phyloP scores from a whole-genome alignment of 192 early-diverging fungal species.

The Coemansia sp. region DNA sequence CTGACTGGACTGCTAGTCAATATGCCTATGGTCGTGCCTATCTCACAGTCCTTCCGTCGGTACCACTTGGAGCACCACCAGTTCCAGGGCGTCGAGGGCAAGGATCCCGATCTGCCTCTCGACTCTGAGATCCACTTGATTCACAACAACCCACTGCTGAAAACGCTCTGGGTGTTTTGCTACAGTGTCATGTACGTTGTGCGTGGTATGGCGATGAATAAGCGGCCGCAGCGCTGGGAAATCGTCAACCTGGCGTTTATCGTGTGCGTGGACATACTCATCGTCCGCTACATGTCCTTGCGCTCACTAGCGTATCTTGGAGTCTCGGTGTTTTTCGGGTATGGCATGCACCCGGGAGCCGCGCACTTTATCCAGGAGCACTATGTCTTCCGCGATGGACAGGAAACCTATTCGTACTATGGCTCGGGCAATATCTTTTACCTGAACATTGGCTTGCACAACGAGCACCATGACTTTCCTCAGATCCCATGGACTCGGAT shows the following conservation, averaged over 20 bases:
- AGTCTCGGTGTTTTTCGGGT: conserved; percentile 79
- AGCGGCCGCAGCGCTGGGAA: conserved; percentile 74
- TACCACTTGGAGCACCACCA: conserved; percentile 97
- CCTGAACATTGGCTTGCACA: conserved; percentile 96
- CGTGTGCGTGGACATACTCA: conserved; percentile 59
- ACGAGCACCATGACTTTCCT: conserved; percentile 97
- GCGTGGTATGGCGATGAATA: conserved; percentile 66
- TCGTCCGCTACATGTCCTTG: conserved; percentile 61
- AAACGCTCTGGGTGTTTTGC: conserved; percentile 79
- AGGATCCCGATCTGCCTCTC: conserved; percentile 92
- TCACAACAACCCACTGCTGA: conserved; percentile 68
- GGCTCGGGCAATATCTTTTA: conserved; percentile 82
- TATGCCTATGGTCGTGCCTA: conserved; percentile 81
- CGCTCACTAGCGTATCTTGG: conserved; percentile 70
- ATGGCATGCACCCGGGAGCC: conserved; percentile 88
- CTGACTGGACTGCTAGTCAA: conserved; percentile 84
- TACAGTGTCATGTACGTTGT: conserved; percentile 85
- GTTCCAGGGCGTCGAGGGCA: conserved; percentile 91
- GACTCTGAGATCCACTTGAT: conserved; percentile 81
- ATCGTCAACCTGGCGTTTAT: conserved; percentile 70
- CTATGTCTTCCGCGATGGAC: conserved; percentile 89
- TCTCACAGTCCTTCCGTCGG: conserved; percentile 81
- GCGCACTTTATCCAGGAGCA: conserved; percentile 98
- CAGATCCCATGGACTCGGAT: conserved; percentile 87
- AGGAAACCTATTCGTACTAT: conserved; percentile 98